Percentiles rank a stretch among this genome's conserved stretches.
Conservation (phyloP, 805 yeast genomes). For the Zygoascus ofunaensis region DNA sequence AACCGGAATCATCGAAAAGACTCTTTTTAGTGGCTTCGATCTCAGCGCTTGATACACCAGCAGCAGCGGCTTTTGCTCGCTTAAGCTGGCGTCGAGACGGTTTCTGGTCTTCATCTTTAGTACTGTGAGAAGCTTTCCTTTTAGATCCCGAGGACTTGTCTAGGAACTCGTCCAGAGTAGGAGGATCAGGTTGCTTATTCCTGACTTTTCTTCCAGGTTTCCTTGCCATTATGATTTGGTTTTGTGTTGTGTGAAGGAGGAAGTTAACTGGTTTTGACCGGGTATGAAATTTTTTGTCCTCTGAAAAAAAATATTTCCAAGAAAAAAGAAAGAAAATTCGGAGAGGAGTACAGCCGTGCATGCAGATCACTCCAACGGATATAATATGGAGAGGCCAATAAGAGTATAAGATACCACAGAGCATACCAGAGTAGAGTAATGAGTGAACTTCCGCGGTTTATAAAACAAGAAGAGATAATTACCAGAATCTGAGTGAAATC, state of each 20-base stretch:
- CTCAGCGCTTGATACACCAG: conserved; percentile 57
- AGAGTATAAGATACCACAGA: too few species aligned
- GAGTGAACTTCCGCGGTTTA: too few species aligned
- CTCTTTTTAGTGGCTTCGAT: conserved; percentile 61
- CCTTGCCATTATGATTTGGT: not conserved
- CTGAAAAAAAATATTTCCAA: too few species aligned
- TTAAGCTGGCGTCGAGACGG: conserved; percentile 13
- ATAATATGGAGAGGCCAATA: too few species aligned
- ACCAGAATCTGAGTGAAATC: too few species aligned
- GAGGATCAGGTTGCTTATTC: conserved; percentile 90
- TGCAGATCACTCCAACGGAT: too few species aligned
- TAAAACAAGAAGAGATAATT: too few species aligned
- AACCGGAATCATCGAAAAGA: conserved; percentile 46
- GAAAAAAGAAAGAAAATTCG: not conserved
- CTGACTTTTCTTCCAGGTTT: conserved; percentile 87
- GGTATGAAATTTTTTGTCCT: not conserved
- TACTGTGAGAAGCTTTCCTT: conserved; percentile 25
- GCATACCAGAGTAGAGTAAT: too few species aligned
- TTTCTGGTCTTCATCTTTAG: conserved; percentile 21
- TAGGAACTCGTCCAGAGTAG: conserved; percentile 72
- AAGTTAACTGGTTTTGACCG: not conserved
- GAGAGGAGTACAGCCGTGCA: too few species aligned
- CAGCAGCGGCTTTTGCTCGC: conserved; percentile 26
- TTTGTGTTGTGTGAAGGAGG: not conserved
- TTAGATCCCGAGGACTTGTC: conserved; percentile 26